A percentile compares a stretch with the other conserved stretches of the same genome.
These are phyloP conservation scores for Salvia sclarea DNA, from an alignment of 305 asterid genomes.

Conservation along the genomic window DNA sequence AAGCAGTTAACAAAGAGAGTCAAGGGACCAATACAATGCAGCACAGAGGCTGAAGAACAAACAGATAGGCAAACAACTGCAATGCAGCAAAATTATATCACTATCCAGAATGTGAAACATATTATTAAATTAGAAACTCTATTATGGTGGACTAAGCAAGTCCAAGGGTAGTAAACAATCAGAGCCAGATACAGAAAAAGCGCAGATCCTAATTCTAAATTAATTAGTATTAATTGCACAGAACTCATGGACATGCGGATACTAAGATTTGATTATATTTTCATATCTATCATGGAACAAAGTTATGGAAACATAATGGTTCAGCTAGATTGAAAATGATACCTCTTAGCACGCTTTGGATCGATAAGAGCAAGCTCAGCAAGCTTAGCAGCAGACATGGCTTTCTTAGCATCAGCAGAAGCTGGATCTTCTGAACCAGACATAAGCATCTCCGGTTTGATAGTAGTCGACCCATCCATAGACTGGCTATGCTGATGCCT, in stretches of 20 bases:
- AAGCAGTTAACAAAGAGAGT: neutral
- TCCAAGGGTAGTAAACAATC: neutral
- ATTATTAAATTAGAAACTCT: neutral
- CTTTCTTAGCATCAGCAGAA: constrained; percentile 73
- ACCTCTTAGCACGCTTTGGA: constrained; percentile 99
- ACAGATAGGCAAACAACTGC: neutral
- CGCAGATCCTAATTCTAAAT: constrained; percentile 1
- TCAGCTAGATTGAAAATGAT: constrained; percentile 25
- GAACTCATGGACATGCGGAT: neutral
- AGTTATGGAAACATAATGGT: neutral
- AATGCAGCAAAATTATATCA: constrained; percentile 1
- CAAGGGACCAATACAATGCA: too few relatives aligned
- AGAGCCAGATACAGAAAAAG: neutral
- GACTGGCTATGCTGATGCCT: constrained; percentile 99
- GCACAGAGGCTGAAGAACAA: too few relatives aligned
- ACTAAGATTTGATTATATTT: neutral
- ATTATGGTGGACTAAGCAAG: neutral
- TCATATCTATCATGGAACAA: neutral
- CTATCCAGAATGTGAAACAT: neutral
- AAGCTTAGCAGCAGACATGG: constrained; percentile 94
- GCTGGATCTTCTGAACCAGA: constrained; percentile 74
- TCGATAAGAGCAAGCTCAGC: constrained; percentile 97
- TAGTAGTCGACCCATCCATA: constrained; percentile 93
- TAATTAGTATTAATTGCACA: constrained; percentile 9
- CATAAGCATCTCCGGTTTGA: constrained; percentile 87